Evolutionary conservation across 768 basidiomycete genomes (phyloP), one percentile per base, ranked within the genome.

Genomic region (Boletus pseudo-olivaceus): DNA sequence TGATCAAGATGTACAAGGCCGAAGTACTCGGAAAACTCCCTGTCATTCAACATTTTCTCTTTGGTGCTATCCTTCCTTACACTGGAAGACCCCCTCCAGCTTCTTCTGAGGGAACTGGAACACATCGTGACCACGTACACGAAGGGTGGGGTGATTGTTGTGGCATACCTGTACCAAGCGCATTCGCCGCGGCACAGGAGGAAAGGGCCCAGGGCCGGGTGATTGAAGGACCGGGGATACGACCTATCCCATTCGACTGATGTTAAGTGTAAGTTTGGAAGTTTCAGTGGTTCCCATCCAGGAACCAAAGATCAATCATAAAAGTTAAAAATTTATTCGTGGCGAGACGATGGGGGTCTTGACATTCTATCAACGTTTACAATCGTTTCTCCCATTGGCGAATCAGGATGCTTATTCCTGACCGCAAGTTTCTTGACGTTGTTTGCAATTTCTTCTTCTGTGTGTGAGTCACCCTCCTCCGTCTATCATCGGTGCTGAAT

Each of bases 1-100:
- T 99, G 93, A 79, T 90, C 72, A 99, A 98, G 71, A 98, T 99
- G 96, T 98, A 95, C 74, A 78, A 79, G 41, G 95, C 93, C 35
- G 95, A 99, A 70, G 96, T 99, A 0, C 78, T 98, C 11, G 89
- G 87, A 54, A 98, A 98, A 65, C 84, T 98, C 3, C 96, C 97
- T 2, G 93, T 99, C 52, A 82, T 92, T 35, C 96, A 98, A 71
- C 97, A 99, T 72, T 95, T 98, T 70, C 77, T 95, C 42, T 98
- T 98, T 62, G 96, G 97, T 7, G 85, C 85, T 1, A 75, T 97
- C 60, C 80, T 88, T 2, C 68, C 77, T 0, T 91, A 85, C 66
- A 82, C 84, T 17, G 89, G 87, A 0, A 82, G 85, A 7, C 66
- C 75, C 1, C 74, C 71, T 5, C 76, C 78, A 2, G 5, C 45